Conservation (phyloP, 768 basidiomycete genomes). For the Chlorophyllum brunneum region DNA sequence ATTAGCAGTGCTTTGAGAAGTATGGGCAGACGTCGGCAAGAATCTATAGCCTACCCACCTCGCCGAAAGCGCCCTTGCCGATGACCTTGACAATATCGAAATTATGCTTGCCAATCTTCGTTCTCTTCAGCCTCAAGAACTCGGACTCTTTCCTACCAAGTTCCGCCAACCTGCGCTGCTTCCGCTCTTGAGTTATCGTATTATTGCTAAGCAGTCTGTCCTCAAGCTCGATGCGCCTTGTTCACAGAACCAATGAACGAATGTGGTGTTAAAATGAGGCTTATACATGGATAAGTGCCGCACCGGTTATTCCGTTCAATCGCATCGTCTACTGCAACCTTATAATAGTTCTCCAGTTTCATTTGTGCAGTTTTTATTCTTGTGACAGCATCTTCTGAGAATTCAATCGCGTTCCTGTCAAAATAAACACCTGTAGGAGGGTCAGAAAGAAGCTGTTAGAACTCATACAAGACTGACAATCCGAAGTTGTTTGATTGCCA, state of each 20-base stretch:
- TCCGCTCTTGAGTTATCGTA: slow-evolving; percentile 77
- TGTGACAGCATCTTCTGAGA: slow-evolving; percentile 78
- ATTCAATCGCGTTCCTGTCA: slow-evolving; percentile 69
- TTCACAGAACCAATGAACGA: too few species aligned
- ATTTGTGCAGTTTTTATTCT: slow-evolving; percentile 89
- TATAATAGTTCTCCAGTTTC: slow-evolving; percentile 96
- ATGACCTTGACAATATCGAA: slow-evolving; percentile 98
- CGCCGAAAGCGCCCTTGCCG: slow-evolving; percentile 98
- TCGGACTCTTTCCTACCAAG: slow-evolving; percentile 87
- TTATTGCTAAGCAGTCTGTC: slow-evolving; percentile 68
- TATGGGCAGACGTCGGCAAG: too few species aligned
- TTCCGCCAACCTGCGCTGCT: slow-evolving; percentile 76
- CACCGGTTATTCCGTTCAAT: slow-evolving; percentile 92
- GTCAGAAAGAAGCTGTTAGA: too few species aligned
- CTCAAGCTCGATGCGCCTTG: slow-evolving; percentile 90
- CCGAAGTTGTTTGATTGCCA: slow-evolving; percentile 22
- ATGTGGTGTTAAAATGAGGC: too few species aligned
- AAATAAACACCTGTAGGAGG: slow-evolving; percentile 79
- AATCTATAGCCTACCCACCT: slow-evolving; percentile 55
- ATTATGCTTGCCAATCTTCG: slow-evolving; percentile 86
- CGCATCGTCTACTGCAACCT: slow-evolving; percentile 92
- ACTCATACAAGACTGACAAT: too few species aligned
- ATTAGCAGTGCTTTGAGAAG: too few species aligned
- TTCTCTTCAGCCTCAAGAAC: slow-evolving; percentile 83
- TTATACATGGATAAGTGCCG: too few species aligned